Base-by-base conservation (phyloP, 306 rosid species). In the Cicer chorassanicum region DNA sequence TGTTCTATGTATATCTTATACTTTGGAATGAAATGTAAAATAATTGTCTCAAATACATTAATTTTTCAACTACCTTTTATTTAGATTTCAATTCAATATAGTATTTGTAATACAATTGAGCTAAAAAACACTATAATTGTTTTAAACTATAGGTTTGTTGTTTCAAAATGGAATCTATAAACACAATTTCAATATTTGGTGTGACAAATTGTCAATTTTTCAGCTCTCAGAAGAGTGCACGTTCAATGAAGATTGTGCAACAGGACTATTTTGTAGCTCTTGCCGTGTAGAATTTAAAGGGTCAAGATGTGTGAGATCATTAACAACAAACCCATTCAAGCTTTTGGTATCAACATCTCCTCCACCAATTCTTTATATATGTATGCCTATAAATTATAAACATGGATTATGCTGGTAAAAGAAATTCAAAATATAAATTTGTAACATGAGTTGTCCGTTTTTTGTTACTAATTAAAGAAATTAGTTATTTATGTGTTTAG, bases 251-350 rank as follows among this genome's bases (percentile, higher is more conserved):
- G 55, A 77, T 12, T 84, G 87, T 80, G 84, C 29, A 68, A 65
- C 69, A 39, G 84, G 84, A 13, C 67, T 38, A 4, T 62, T 60
- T 48, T 84, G 87, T 53, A 63, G 61, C 68, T 62, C 78, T 61
- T 84, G 87, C 76, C 74, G 0, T 67, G 7, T 74, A 3, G 59
- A 46, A 54, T 73, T 84, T 40, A 13, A 80, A 14, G 77, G 67
- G 69, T 45, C 80, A 72, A 84, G 78, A 84, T 84, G 87, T 80
- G 62, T 63, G 45, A 73, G 85, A 74, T 77, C 87, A 73, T 13
- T 65, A 6, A 9, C 79, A 14, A 77, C 84, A 46, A 65, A 68
- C 14, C 78, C 76, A 53, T 84, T 80, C 75, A 77, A 73, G 63
- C 80, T 84, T 45, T 5, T 75, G 81, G 86, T 79, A 79, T 54